Base-by-base conservation (phyloP, 257 asterid species). In the Solanum ossicruentum region DNA sequence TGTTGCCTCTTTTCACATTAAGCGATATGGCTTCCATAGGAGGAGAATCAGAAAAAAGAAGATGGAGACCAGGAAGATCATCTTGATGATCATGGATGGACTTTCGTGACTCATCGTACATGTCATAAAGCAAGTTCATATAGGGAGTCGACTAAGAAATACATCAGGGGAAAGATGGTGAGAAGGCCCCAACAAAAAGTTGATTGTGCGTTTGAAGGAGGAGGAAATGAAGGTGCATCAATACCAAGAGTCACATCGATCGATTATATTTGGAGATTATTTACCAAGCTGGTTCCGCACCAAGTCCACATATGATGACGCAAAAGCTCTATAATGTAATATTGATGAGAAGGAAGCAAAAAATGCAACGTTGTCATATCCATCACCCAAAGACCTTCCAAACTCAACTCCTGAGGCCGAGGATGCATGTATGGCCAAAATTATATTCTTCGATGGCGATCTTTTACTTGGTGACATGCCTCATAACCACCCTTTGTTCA, bases 181-280 rank as follows among this genome's bases (percentile, higher is more conserved):
- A 49, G 54, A 13, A 49, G 54, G 28, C 28, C 2, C 28, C 28
- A 1, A 28, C 28, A 28, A 28, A 28, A 28, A 28, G 28, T 28
- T 28, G 28, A 28, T 28, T 28, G 28, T 28, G 28, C 1, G 28
- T 2, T 28, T 1, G 28, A 28, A 28, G 28, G 28, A 28, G 1
- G 1, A 28, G 32, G 32, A 36, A 4, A 36, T 36, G 1, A 3
- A 66, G 18, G 6, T 3, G 6, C 2, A 28, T 4, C 6, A 7
- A 0, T 1, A 7, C 8, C 1, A 26, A 3, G 5, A 26, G 3
- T 1, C 1, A 1, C 5, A 8, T 2, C 3, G 1, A 39, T 2
- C 10, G 3, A 18, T 70, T 39, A 36, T 0, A 36, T 36, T 36
- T 36, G 39, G 6, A 36, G 6, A 36, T 0, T 4, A 36, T 39